Evolutionary conservation across 768 basidiomycete species (phyloP), one percentile per base, ranked within the genome.

Genomic region (Obba rivulosa): DNA sequence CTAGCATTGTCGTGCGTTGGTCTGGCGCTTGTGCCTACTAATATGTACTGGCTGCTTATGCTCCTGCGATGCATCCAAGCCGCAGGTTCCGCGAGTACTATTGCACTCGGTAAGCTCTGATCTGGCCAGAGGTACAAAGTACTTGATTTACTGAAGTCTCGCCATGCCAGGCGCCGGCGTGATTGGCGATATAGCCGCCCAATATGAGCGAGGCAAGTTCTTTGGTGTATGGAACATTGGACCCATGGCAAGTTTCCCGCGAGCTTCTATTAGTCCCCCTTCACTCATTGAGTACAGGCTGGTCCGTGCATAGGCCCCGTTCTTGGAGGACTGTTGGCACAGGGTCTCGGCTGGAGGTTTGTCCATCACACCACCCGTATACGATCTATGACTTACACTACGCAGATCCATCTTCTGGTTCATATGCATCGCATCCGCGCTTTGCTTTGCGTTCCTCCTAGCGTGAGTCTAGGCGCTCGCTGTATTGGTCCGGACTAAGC

Each of bases 11-110:
- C 87, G 2, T 92, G 87, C 57, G 69, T 91, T 16, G 79, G 77
- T 1, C 62, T 81, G 17, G 80, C 80, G 3, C 60, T 78, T 17
- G 69, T 73, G 23, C 79, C 80, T 2, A 75, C 76, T 0, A 64
- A 67, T 3, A 84, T 74, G 3, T 92, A 87, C 61, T 92, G 87
- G 87, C 67, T 89, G 4, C 69, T 92, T 10, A 75, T 92, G 69
- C 56, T 92, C 13, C 73, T 93, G n/a, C 78, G 91, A 21, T 87
- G 85, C 51, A 34, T 92, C 2, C 90, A 92, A 69, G 82, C 86
- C 1, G 75, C 81, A 3, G 89, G 90, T 1, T 87, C 83, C 2
- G 85, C 88, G 0, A 87, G 87, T 48, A 87, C 85, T 0, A 73
- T 89, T 51, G 87, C 87, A 0, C 69, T 91, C 18, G 86, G 87